Conservation (phyloP, 2,329 filamentous ascomycete genomes). For the Monilinia vaccinii-corymbosi region DNA sequence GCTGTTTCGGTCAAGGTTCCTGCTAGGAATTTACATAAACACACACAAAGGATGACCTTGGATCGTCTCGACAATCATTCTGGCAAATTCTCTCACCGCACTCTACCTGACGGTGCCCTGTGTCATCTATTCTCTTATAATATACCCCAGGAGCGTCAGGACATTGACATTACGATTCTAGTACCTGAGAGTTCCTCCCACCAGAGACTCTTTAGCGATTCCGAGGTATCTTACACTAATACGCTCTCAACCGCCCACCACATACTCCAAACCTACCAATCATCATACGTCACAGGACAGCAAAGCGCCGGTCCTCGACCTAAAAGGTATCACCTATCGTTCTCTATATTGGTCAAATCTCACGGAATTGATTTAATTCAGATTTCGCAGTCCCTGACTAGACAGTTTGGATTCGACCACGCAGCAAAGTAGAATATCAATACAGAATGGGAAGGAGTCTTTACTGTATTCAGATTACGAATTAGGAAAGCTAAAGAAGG, state of each 20-base stretch:
- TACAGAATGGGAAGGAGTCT: too few relatives aligned
- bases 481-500: too few relatives aligned
- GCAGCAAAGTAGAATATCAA: too few relatives aligned
- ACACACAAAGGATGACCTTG: not conserved
- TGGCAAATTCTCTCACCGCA: not conserved
- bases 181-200: not conserved
- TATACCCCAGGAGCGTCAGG: not conserved
- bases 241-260: not conserved
- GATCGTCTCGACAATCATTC: not conserved
- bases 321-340: not conserved
- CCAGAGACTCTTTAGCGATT: not conserved
- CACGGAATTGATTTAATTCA: not conserved
- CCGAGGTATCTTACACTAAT: not conserved
- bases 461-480: too few relatives aligned
- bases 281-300: not conserved
- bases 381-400: not conserved
- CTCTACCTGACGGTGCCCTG: not conserved
- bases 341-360: not conserved
- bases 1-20: not conserved
- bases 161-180: not conserved
- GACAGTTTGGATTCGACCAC: not conserved
- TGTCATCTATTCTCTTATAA: not conserved
- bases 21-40: not conserved
- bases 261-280: not conserved
- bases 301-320: not conserved